Base-by-base conservation (phyloP, 225 moss, liverwort and hornwort genomes). In the Bryum argenteum region DNA sequence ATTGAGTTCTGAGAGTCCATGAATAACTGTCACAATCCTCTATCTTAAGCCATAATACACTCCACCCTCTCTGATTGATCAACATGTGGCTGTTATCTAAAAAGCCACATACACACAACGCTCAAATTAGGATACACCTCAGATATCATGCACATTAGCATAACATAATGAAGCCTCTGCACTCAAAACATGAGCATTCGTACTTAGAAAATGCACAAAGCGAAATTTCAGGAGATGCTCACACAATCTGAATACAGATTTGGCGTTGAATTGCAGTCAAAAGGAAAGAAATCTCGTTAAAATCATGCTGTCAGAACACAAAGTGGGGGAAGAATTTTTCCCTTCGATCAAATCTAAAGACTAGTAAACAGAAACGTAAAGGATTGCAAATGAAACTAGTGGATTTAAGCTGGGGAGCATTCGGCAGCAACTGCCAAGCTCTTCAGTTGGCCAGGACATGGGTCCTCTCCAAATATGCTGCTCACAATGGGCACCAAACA, bases 391-490 rank as follows among this genome's bases (percentile, higher is more conserved):
- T 38, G 43, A 3, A 47, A 24, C 58, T 0, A 48, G 0, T 17
- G 17, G 10, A 54, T 42, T 75, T 23, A 58, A 51, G 23, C 41
- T 61, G 16, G 58, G 60, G 24, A 40, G 60, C 88, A 88, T 75
- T 75, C 75, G 42, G 89, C 92, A 64, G 71, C 79, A 16, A 86
- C 88, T 61, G 95, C 92, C 44, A 95, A 69, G 79, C 84, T 83
- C 67, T 95, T 92, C 33, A 63, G 18, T 8, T 28, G 43, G 4
- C 70, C 83, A 22, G 95, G 90, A 70, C 92, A 95, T 17, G 90
- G 95, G 75, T 95, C 88, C 45, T 45, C 71, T 52, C 83, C 83
- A 42, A 81, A 81, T 39, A 80, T 79, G 58, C 88, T 88, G 61
- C 70, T 79, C 19, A 81, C 73, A 43, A 89, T 71, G 4, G 82